Percentiles rank a stretch among this genome's conserved stretches.
Conservation (phyloP, 441 rosid species). For the Populus hybrid region DNA sequence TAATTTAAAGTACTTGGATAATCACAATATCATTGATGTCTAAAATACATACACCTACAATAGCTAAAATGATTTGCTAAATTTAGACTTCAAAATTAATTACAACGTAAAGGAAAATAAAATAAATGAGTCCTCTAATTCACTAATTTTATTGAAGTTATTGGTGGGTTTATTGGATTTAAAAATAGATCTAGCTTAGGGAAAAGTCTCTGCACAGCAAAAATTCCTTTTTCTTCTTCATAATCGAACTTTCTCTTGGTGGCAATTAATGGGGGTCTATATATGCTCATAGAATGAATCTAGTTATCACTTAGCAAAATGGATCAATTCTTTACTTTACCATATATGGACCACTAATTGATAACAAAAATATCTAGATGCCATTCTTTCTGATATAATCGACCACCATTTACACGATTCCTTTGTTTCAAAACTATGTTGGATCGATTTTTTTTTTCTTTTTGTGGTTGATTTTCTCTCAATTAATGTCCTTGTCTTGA, state of each 20-base stretch:
- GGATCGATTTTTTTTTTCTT: neutral
- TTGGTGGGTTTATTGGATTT: too few species aligned
- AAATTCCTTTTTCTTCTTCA: too few species aligned
- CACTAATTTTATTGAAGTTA: too few species aligned
- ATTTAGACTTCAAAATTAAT: too few species aligned
- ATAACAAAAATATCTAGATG: neutral
- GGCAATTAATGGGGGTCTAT: neutral
- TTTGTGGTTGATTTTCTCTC: neutral
- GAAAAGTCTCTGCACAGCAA: too few species aligned
- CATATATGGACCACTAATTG: neutral
- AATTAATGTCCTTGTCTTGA: neutral
- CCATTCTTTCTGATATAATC: neutral
- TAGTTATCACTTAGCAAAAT: neutral
- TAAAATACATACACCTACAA: too few species aligned
- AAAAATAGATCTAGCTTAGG: too few species aligned
- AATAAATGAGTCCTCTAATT: too few species aligned
- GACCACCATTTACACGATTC: neutral
- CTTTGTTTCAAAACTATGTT: neutral
- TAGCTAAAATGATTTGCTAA: too few species aligned
- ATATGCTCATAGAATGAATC: neutral
- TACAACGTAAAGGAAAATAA: too few species aligned
- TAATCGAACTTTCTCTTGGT: neutral
- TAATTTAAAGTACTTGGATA: too few species aligned
- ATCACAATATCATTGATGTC: too few species aligned
- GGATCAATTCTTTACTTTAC: neutral